Conservation (phyloP, 257 asterid genomes). For the Gardenia jasminoides region DNA sequence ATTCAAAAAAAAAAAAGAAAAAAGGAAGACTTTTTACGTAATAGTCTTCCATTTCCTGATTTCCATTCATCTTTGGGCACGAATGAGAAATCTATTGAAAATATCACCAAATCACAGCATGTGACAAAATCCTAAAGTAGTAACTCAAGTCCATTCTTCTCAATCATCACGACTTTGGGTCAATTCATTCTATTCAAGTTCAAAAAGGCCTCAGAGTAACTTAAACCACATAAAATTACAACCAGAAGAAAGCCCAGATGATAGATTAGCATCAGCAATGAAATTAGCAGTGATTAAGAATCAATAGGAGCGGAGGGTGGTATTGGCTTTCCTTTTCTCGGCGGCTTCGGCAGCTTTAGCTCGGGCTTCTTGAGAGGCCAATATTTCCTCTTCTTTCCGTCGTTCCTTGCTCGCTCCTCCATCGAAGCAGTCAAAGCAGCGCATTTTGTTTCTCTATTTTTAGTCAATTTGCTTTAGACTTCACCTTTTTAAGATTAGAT, state of each 20-base stretch:
- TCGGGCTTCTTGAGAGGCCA: conserved; percentile 85
- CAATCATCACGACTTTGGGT: not conserved
- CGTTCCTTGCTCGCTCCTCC: conserved; percentile 66
- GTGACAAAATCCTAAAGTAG: not conserved
- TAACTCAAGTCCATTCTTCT: not conserved
- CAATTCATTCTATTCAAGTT: not conserved
- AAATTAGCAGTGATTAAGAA: not conserved
- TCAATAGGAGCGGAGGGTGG: not conserved
- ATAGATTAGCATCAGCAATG: not conserved
- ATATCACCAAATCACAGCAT: not conserved
- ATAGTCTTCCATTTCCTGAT: not conserved
- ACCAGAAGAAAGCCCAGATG: not conserved
- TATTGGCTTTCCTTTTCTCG: conserved; percentile 53
- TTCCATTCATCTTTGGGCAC: not conserved
- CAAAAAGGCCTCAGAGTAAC: not conserved
- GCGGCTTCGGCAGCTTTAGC: conserved; percentile 93
- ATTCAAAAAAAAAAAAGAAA: too few species aligned
- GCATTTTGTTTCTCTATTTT: conserved; percentile 37
- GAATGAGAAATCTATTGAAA: not conserved
- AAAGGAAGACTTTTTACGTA: not conserved
- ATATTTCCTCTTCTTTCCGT: conserved; percentile 72
- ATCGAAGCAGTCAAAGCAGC: conserved; percentile 82
- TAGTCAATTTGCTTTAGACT: not conserved
- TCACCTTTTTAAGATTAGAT: too few species aligned
- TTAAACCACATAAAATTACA: not conserved